These are phyloP conservation scores for Coemansia sp. DNA, from an alignment of 192 early-diverging fungal genomes.

Conservation along the genomic window DNA sequence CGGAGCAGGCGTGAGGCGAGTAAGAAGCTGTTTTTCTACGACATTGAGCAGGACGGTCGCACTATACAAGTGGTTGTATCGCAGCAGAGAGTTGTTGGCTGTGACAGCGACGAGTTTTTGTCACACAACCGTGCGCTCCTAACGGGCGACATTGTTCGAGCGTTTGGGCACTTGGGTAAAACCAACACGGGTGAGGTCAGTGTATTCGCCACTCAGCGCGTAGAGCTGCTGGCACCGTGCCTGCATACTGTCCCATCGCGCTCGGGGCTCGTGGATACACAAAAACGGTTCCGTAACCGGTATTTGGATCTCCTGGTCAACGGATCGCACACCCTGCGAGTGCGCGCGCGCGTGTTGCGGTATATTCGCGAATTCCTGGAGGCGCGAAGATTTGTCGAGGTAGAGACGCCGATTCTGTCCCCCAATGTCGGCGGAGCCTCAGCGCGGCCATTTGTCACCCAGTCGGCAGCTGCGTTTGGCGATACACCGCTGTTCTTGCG, in stretches of 20 bases:
- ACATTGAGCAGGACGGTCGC: constrained; percentile 61
- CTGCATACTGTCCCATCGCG: constrained; percentile 65
- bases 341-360: constrained; percentile 61
- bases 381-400: constrained; percentile 69
- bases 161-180: constrained; percentile 65
- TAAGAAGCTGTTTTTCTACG: constrained; percentile 72
- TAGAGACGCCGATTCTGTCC: constrained; percentile 82
- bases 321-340: constrained; percentile 52
- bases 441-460: constrained; percentile 76
- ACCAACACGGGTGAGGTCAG: constrained; percentile 71
- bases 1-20: constrained; percentile 68
- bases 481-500: constrained; percentile 70
- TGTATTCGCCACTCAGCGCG: constrained; percentile 57
- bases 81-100: constrained; percentile 38
- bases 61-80: constrained; percentile 69
- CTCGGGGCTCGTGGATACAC: constrained; percentile 61
- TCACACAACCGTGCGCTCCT: constrained; percentile 48
- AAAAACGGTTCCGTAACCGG: constrained; percentile 70
- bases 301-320: constrained; percentile 79
- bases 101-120: constrained; percentile 39
- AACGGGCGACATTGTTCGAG: constrained; percentile 66
- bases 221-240: constrained; percentile 68
- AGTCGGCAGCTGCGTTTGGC: constrained; percentile 59
- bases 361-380: constrained; percentile 68
- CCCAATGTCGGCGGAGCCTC: constrained; percentile 76